Conservation (phyloP, 2,329 filamentous ascomycete genomes). For the Penicillium sp. region DNA sequence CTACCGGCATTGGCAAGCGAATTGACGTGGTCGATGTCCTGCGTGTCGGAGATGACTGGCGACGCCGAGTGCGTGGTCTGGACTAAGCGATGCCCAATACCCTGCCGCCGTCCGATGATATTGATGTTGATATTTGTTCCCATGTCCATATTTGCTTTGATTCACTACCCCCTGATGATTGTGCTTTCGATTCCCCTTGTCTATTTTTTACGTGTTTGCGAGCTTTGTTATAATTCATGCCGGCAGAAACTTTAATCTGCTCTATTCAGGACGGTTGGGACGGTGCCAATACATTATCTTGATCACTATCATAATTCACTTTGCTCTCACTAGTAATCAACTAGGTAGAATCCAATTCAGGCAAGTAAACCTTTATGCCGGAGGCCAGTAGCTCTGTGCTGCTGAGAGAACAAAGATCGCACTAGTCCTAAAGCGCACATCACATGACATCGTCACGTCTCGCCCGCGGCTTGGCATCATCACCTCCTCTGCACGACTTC, state of each 20-base stretch:
- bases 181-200: constrained; percentile 25
- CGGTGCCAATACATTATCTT: neutral
- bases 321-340: neutral
- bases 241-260: neutral
- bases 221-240: constrained; percentile 9
- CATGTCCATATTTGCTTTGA: constrained; percentile 23
- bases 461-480: constrained; percentile 41
- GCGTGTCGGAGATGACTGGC: constrained; percentile 84
- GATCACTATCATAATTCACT: constrained; percentile 6
- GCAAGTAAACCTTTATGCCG: neutral
- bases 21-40: constrained; percentile 84
- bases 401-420: neutral
- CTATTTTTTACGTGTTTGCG: neutral
- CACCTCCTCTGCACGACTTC: constrained; percentile 34
- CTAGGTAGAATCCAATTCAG: neutral
- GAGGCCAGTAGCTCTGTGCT: neutral
- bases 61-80: constrained; percentile 69
- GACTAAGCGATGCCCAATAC: constrained; percentile 38
- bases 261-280: neutral
- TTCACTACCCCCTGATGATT: constrained; percentile 22
- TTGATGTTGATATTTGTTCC: constrained; percentile 26
- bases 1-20: constrained; percentile 82
- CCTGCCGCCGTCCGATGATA: constrained; percentile 9
- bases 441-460: constrained; percentile 25
- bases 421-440: neutral